A percentile compares a stretch with the other conserved stretches of the same genome.
Evolutionary conservation across 371 early-diverging fungal species (phyloP).

Genomic region (Apophysomyces variabilis): DNA sequence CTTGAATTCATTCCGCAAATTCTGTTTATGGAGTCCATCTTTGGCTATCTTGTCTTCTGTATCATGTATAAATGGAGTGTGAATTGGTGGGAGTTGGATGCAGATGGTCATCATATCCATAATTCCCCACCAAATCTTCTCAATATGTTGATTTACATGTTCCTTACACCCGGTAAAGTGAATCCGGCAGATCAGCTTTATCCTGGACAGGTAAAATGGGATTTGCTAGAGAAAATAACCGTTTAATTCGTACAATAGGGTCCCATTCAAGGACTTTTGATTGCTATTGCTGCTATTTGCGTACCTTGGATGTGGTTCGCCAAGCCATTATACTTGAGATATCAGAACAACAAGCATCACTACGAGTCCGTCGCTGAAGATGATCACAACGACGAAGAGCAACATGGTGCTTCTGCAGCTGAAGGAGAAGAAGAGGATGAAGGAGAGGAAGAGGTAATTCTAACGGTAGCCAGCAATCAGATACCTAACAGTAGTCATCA

Average conservation of each 20-base stretch:
- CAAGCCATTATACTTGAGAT: conserved; percentile 90
- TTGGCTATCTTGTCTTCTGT: conserved; percentile 95
- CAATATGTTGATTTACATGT: conserved; percentile 99
- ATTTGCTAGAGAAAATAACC: neutral
- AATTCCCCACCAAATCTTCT: conserved; percentile 93
- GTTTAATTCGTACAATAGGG: conserved; percentile 44
- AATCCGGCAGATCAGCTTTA: conserved; percentile 74
- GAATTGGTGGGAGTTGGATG: conserved; percentile 81
- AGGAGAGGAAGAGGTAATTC: conserved; percentile 41
- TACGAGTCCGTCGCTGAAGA: conserved; percentile 61
- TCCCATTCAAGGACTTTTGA: conserved; percentile 82
- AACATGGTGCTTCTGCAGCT: conserved; percentile 16
- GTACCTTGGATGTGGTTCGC: conserved; percentile 99
- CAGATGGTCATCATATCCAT: conserved; percentile 65
- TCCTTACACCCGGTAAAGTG: conserved; percentile 94
- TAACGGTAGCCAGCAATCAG: neutral
- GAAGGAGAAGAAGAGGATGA: conserved; percentile 57
- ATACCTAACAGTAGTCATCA: conserved; percentile 21
- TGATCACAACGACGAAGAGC: conserved; percentile 35
- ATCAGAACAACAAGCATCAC: conserved; percentile 83
- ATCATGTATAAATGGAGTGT: conserved; percentile 98
- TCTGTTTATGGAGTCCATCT: conserved; percentile 90
- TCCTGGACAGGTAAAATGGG: conserved; percentile 80
- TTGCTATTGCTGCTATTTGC: conserved; percentile 87
- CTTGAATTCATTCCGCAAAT: conserved; percentile 96